A percentile compares a stretch with the other conserved stretches of the same genome.
phyloP scores from a whole-genome alignment of 208 protist genomes.

The Leishmania guyanensis region DNA sequence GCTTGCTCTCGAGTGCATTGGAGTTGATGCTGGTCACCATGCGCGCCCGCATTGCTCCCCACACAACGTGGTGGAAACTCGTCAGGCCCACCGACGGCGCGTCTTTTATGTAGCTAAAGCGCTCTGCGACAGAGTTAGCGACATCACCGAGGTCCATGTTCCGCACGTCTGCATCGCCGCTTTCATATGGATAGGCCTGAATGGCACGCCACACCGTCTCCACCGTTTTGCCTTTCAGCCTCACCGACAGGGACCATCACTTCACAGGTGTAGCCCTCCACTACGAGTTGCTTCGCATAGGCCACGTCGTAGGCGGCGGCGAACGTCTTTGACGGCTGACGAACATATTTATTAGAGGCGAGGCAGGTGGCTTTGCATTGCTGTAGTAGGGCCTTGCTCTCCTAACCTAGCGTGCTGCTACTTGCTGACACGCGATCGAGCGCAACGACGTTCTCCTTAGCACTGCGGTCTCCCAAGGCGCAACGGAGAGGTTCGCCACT shows the following conservation, averaged over 20 bases:
- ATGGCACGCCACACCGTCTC: constrained; percentile 23
- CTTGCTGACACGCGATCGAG: constrained; percentile 17
- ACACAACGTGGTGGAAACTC: constrained; percentile 15
- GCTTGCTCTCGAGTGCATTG: constrained; percentile 5
- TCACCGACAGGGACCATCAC: constrained; percentile 13
- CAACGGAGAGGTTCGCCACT: background rate
- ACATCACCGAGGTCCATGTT: constrained; percentile 22
- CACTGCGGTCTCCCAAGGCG: constrained; percentile 6
- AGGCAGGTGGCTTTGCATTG: constrained; percentile 19
- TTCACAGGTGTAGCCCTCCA: constrained; percentile 23
- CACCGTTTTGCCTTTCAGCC: constrained; percentile 17
- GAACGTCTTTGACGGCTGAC: background rate
- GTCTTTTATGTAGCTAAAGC: constrained; percentile 29
- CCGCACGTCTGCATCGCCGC: background rate
- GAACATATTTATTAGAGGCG: constrained; percentile 18
- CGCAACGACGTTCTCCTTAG: constrained; percentile 18
- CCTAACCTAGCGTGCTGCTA: constrained; percentile 4
- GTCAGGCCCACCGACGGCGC: constrained; percentile 16
- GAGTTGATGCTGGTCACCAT: constrained; percentile 5
- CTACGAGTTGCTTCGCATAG: constrained; percentile 16
- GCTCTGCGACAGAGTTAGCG: constrained; percentile 16
- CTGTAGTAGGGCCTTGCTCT: background rate
- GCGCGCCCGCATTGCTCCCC: constrained; percentile 18
- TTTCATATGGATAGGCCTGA: constrained; percentile 23
- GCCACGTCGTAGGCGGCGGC: constrained; percentile 16